Percentiles rank a stretch among this genome's conserved stretches.
Conservation (phyloP, 2,329 filamentous ascomycete species). For the Sarocladiaceae sp. region DNA sequence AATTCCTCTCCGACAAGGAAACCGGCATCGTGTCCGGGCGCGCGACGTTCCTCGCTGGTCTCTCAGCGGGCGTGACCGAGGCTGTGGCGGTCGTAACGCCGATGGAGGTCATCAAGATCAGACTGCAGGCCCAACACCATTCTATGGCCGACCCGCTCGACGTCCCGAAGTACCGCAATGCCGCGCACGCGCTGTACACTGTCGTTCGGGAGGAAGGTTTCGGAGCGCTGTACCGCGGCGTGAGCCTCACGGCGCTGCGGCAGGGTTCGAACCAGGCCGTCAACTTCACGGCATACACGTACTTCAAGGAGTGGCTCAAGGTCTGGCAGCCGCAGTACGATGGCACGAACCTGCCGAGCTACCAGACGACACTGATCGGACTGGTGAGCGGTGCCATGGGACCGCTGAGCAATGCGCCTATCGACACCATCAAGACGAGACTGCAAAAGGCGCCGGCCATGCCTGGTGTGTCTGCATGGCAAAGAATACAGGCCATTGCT, state of each 20-base stretch:
- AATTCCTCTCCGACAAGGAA: conserved; percentile 62
- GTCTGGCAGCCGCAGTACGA: conserved; percentile 63
- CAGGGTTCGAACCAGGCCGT: conserved; percentile 97
- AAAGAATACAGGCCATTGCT: conserved; percentile 72
- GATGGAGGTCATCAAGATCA: conserved; percentile 99
- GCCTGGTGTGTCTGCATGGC: conserved; percentile 72
- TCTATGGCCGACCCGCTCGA: conserved; percentile 95
- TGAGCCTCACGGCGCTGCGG: conserved; percentile 84
- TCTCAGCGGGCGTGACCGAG: conserved; percentile 90
- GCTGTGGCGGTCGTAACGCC: conserved; percentile 94
- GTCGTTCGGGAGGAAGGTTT: conserved; percentile 87
- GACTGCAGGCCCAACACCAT: conserved; percentile 96
- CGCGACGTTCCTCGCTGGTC: conserved; percentile 69
- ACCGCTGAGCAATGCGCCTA: conserved; percentile 91
- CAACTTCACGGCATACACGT: conserved; percentile 97
- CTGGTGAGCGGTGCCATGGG: conserved; percentile 92
- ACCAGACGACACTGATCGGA: conserved; percentile 86
- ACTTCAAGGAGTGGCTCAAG: conserved; percentile 78
- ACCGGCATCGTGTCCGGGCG: conserved; percentile 63
- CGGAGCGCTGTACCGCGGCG: conserved; percentile 84
- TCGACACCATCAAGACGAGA: conserved; percentile 98
- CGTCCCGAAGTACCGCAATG: conserved; percentile 94
- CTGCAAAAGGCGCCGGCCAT: conserved; percentile 84
- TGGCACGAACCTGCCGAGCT: conserved; percentile 65
- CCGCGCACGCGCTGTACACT: conserved; percentile 75